Base-by-base conservation (phyloP, 164 flowering plant genomes). In the Annona squamosa region DNA sequence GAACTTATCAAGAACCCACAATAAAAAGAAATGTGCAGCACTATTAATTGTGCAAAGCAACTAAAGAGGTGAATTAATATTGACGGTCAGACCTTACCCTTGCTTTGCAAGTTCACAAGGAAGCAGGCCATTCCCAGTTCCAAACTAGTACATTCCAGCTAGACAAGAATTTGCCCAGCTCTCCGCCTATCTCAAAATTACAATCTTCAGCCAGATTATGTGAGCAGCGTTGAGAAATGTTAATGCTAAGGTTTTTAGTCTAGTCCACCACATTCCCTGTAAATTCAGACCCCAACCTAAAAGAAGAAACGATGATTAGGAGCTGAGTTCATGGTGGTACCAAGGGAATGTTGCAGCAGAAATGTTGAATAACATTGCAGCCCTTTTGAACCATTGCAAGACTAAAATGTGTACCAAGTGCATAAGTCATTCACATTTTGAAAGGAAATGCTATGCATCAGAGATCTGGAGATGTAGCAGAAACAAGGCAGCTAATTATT, bases 111-210 rank as follows among this genome's bases (percentile, higher is more conserved):
- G 84, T 79, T 88, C 95, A 72, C 93, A 98, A 76, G 93, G 99
- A 79, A 95, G 91, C 79, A 95, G 81, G 74, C 98, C 99, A 83
- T 93, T 95, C 73, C 99, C 99, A 72, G 99, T 95, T 47, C 99
- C 99, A 81, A 95, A 74, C 99, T 80, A 95, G 98, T 59, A 95
- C 91, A 84, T 85, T 88, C 99, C 98, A 95, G 26, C 70, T 46
- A 66, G 90, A 81, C 81, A 95, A 72, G 71, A 81, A 82, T 52
- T 84, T 80, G 68, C 69, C 84, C 72, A 73, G 75, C 67, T 82
- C 79, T 63, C 84, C 88, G 76, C 62, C 79, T 46, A 84, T 65
- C 62, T 81, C 88, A 45, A 81, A 67, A 68, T 78, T 76, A 4
- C 63, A 73, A 67, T 79, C 81, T 73, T 83, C 82, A 69, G 65